phyloP scores from a whole-genome alignment of 306 rosid species.

The Quercus cerris region DNA sequence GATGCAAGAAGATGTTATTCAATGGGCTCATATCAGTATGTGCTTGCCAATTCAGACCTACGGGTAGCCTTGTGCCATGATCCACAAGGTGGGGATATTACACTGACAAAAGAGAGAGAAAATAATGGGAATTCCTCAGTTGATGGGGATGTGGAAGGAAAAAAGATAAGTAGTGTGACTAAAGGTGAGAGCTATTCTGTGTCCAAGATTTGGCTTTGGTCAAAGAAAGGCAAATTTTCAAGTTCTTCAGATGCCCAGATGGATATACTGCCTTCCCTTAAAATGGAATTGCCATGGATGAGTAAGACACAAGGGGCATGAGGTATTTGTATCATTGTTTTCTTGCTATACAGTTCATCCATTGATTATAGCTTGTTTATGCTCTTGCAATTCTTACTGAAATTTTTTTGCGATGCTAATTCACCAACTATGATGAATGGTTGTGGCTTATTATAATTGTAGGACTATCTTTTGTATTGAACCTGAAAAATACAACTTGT shows the following conservation, averaged over 20 bases:
- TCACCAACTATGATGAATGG: conserved; percentile 37
- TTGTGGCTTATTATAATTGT: conserved; percentile 31
- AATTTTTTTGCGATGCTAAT: conserved; percentile 43
- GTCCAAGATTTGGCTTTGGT: conserved; percentile 97
- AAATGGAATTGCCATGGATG: conserved; percentile 68
- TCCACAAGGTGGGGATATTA: conserved; percentile 23
- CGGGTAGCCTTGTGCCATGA: conserved; percentile 57
- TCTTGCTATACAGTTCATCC: conserved; percentile 27
- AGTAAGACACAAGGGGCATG: conserved; percentile 45
- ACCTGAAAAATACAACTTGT: conserved; percentile 23
- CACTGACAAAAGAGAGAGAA: conserved; percentile 38
- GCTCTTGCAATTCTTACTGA: conserved; percentile 16
- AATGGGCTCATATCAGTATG: conserved; percentile 96
- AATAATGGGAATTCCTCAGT: conserved; percentile 32
- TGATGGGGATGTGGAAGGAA: conserved; percentile 68
- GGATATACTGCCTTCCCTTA: conserved; percentile 68
- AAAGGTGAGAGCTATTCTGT: conserved; percentile 95
- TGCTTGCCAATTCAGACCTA: conserved; percentile 67
- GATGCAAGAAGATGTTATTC: conserved; percentile 97
- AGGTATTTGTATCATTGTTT: conserved; percentile 43
- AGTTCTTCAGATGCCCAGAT: conserved; percentile 52
- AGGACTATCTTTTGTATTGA: conserved; percentile 23
- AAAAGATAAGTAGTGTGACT: conserved; percentile 71
- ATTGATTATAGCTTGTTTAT: conserved; percentile 33
- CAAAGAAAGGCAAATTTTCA: conserved; percentile 69